These are phyloP conservation scores for Kwoniella bestiolae DNA, from an alignment of 768 basidiomycete genomes.

Conservation along the genomic window DNA sequence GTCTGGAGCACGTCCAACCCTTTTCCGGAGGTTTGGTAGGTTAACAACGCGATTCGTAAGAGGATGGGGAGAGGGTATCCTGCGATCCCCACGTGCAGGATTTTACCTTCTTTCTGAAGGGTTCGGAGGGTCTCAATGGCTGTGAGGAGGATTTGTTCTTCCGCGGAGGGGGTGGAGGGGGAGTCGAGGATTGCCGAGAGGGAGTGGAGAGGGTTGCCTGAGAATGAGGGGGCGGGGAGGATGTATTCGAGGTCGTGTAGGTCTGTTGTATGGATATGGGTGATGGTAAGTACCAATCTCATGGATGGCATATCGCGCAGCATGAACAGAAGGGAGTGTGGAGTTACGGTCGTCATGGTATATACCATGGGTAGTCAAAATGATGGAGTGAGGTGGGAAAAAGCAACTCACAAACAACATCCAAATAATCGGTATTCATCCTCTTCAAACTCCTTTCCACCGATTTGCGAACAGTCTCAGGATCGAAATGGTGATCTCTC, in stretches of 20 bases:
- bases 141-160: slow-evolving; percentile 40
- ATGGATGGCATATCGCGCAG: too few relatives aligned
- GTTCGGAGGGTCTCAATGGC: slow-evolving; percentile 39
- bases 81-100: slow-evolving; percentile 53
- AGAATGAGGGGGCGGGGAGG: slow-evolving; percentile 28
- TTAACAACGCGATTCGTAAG: slow-evolving; percentile 51
- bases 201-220: slow-evolving; percentile 35
- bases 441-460: slow-evolving; percentile 53
- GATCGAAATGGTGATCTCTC: slow-evolving; percentile 49
- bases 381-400: too few relatives aligned
- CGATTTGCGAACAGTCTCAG: slow-evolving; percentile 36
- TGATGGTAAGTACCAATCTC: too few relatives aligned
- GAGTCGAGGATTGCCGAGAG: slow-evolving; percentile 26
- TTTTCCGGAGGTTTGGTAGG: slow-evolving; percentile 26
- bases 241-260: slow-evolving; percentile 58
- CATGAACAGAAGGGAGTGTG: too few relatives aligned
- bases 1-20: slow-evolving; percentile 54
- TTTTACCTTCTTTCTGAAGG: slow-evolving; percentile 47
- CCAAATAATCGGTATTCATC: slow-evolving; percentile 52
- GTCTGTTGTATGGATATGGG: slow-evolving; percentile 39
- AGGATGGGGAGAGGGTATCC: slow-evolving; percentile 56
- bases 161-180: slow-evolving; percentile 9
- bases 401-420: slow-evolving; percentile 58
- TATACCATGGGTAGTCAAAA: too few relatives aligned
- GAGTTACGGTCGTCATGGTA: too few relatives aligned